These are phyloP conservation scores for Geotrichum macrosporum DNA, from an alignment of 1,139 yeast genomes.

Conservation along the genomic window DNA sequence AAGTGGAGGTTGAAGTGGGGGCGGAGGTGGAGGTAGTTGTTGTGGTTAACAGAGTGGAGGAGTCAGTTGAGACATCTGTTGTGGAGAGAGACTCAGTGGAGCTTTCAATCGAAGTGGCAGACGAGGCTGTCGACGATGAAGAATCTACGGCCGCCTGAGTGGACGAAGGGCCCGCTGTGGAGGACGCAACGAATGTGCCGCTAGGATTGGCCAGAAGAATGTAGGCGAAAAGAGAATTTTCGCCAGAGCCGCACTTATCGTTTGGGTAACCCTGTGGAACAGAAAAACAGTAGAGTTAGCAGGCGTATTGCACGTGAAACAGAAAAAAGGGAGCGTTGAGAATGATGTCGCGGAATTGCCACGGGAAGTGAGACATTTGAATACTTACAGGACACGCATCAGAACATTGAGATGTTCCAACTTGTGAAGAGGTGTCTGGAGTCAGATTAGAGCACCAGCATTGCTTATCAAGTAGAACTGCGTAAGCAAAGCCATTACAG, in stretches of 20 bases:
- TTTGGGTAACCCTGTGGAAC: conserved; percentile 24
- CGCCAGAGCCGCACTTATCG: conserved; percentile 45
- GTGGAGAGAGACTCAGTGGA: not conserved
- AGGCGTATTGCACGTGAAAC: conserved; percentile 30
- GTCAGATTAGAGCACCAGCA: conserved; percentile 62
- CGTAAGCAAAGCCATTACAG: conserved; percentile 55
- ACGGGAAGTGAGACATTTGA: no score
- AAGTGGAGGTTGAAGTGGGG: conserved; percentile 20
- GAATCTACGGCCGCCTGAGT: not conserved
- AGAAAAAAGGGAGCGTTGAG: no score
- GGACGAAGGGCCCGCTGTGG: not conserved
- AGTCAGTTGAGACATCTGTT: not conserved
- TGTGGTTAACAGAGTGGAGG: conserved; percentile 19
- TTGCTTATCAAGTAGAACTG: conserved; percentile 47
- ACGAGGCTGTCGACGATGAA: conserved; percentile 5
- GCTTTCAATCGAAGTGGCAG: conserved; percentile 2
- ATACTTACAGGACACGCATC: conserved; percentile 45
- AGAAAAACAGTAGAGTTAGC: conserved; percentile 21
- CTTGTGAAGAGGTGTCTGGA: conserved; percentile 39
- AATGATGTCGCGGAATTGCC: no score
- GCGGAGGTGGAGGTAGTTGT: conserved; percentile 21
- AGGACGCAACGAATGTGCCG: conserved; percentile 27
- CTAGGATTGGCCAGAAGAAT: conserved; percentile 40
- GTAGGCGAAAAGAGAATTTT: conserved; percentile 43
- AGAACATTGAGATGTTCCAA: conserved; percentile 42